Percentiles rank a stretch among this genome's conserved stretches.
phyloP scores from a whole-genome alignment of 805 yeast genomes.

The Saturnispora besseyi region DNA sequence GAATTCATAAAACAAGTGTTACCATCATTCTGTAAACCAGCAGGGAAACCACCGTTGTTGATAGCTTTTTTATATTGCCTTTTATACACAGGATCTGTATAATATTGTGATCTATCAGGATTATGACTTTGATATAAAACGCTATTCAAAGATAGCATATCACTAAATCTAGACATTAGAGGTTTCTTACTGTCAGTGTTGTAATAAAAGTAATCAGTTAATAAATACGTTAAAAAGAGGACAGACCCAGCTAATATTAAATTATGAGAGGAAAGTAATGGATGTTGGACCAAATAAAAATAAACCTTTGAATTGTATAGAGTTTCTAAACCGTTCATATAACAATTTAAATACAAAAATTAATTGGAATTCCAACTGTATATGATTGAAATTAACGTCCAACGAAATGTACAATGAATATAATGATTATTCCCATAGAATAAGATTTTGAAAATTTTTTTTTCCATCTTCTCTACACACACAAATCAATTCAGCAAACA shows the following conservation, averaged over 20 bases:
- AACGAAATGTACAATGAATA: background rate
- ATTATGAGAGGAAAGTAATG: background rate
- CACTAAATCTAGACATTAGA: conserved; percentile 9
- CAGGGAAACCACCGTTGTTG: conserved; percentile 62
- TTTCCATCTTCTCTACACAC: background rate
- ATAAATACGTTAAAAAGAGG: conserved; percentile 4
- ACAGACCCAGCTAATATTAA: background rate
- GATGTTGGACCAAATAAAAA: background rate
- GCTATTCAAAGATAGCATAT: conserved; percentile 10
- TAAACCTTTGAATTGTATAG: background rate
- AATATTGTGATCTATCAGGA: conserved; percentile 7
- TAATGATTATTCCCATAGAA: background rate
- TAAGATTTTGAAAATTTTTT: background rate
- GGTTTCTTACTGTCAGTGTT: background rate
- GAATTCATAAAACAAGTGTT: conserved; percentile 94
- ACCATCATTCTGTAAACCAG: conserved; percentile 85
- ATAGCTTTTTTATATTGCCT: conserved; percentile 30
- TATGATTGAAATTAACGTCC: background rate
- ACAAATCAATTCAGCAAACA: background rate
- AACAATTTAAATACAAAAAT: background rate
- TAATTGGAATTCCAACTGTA: background rate
- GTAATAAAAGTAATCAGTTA: background rate
- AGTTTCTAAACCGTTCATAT: background rate
- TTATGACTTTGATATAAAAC: conserved; percentile 7
- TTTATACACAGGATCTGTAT: conserved; percentile 7